These are phyloP conservation scores for Bacterosira constricta DNA, from an alignment of 108 stramenopile genomes.

Conservation along the genomic window DNA sequence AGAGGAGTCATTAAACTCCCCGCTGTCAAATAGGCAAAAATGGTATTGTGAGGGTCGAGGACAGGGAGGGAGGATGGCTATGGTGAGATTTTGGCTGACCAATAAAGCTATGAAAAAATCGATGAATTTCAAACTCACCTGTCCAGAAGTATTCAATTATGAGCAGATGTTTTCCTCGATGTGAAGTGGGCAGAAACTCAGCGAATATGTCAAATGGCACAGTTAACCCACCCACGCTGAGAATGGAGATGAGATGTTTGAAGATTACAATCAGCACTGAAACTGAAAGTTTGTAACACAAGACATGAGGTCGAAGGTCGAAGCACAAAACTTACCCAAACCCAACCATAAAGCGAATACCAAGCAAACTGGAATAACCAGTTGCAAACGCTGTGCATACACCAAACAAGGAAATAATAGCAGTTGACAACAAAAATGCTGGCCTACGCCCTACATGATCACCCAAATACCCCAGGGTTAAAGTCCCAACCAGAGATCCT, in stretches of 20 bases:
- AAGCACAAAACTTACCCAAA: slow-evolving; percentile 47
- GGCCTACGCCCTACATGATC: slow-evolving; percentile 79
- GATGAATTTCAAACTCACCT: too few relatives aligned
- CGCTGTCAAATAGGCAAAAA: too few relatives aligned
- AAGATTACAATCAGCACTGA: too few relatives aligned
- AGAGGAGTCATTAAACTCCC: slow-evolving; percentile 71
- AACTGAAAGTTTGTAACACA: too few relatives aligned
- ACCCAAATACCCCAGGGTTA: slow-evolving; percentile 76
- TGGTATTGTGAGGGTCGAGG: too few relatives aligned
- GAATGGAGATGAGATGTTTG: neutral
- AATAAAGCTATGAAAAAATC: too few relatives aligned
- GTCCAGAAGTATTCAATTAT: slow-evolving; percentile 86
- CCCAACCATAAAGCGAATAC: slow-evolving; percentile 66
- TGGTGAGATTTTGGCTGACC: too few relatives aligned
- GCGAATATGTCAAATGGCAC: slow-evolving; percentile 85
- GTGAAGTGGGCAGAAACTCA: slow-evolving; percentile 64
- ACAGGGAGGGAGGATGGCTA: too few relatives aligned
- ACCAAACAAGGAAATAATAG: slow-evolving; percentile 71
- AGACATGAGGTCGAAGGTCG: too few relatives aligned
- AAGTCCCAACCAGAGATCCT: slow-evolving; percentile 75
- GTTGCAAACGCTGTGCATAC: slow-evolving; percentile 58
- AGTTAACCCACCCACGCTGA: slow-evolving; percentile 68
- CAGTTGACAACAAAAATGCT: slow-evolving; percentile 62
- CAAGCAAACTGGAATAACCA: slow-evolving; percentile 44
- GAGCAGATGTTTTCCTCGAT: slow-evolving; percentile 62